These are phyloP conservation scores for Lecanicillium sp. DNA, from an alignment of 2,329 filamentous ascomycete genomes.

Conservation along the genomic window DNA sequence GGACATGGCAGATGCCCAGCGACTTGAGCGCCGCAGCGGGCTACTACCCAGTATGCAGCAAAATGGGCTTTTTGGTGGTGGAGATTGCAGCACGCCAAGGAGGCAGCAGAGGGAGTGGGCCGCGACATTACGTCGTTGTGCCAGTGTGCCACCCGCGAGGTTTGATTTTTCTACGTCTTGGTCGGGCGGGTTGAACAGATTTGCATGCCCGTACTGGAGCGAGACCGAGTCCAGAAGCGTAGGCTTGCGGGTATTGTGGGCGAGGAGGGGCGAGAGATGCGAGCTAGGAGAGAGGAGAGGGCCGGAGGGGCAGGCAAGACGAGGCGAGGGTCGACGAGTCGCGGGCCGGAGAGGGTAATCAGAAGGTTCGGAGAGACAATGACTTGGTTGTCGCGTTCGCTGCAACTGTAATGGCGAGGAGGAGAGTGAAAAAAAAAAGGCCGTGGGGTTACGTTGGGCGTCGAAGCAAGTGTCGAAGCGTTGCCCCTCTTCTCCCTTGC, in stretches of 20 bases:
- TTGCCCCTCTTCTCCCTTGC: too few relatives aligned
- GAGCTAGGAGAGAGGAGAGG: too few relatives aligned
- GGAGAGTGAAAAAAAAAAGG: too few relatives aligned
- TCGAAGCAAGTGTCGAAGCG: too few relatives aligned
- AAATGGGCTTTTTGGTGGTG: slow-evolving; percentile 1
- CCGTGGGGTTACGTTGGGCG: too few relatives aligned
- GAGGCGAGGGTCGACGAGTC: not conserved
- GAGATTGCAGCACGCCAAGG: slow-evolving; percentile 6
- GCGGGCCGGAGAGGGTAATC: too few relatives aligned
- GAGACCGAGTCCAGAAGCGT: slow-evolving; percentile 10
- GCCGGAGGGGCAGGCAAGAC: too few relatives aligned
- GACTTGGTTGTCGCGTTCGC: too few relatives aligned
- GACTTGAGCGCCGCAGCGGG: too few relatives aligned
- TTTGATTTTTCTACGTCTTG: slow-evolving; percentile 1
- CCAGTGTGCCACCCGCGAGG: not conserved
- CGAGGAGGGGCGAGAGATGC: not conserved
- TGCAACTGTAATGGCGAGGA: too few relatives aligned
- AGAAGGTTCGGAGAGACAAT: too few relatives aligned
- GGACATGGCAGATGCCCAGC: too few relatives aligned
- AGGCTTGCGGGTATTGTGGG: slow-evolving; percentile 6
- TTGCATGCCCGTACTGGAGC: not conserved
- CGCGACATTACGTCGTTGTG: slow-evolving; percentile 5
- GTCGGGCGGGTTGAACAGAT: not conserved
- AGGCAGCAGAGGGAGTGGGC: slow-evolving; percentile 1
- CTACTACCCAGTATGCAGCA: not conserved